Conservation (phyloP, 306 rosid species). For the Rosa lucieae region DNA sequence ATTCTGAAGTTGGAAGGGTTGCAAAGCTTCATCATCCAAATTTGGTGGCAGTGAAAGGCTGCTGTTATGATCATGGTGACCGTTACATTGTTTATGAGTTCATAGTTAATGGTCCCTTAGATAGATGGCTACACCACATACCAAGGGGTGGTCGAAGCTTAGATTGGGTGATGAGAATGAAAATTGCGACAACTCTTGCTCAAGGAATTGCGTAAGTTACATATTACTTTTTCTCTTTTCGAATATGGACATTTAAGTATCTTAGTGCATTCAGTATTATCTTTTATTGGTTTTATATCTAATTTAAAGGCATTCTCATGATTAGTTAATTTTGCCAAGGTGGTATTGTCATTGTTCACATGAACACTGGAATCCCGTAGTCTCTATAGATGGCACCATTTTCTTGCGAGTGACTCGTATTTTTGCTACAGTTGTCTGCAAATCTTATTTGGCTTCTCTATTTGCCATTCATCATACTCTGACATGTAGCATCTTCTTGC, state of each 20-base stretch:
- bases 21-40: constrained; percentile 92
- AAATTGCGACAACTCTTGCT: constrained; percentile 86
- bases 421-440: neutral
- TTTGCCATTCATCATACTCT: neutral
- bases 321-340: neutral
- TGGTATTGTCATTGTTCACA: neutral
- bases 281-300: neutral
- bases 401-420: neutral
- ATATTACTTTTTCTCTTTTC: constrained; percentile 10
- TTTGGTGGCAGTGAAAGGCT: constrained; percentile 93
- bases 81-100: constrained; percentile 94
- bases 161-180: constrained; percentile 96
- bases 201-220: constrained; percentile 97
- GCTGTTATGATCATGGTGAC: constrained; percentile 97
- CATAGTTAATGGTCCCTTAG: constrained; percentile 90
- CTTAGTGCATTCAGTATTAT: neutral
- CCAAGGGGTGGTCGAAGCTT: constrained; percentile 96
- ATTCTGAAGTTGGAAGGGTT: constrained; percentile 90
- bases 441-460: neutral
- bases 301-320: constrained; percentile 4
- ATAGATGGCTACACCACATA: constrained; percentile 93
- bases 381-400: neutral
- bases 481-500: neutral
- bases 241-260: neutral
- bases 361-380: neutral